Conservation (phyloP, 495 filamentous ascomycete species). For the Xylaria intraflava region DNA sequence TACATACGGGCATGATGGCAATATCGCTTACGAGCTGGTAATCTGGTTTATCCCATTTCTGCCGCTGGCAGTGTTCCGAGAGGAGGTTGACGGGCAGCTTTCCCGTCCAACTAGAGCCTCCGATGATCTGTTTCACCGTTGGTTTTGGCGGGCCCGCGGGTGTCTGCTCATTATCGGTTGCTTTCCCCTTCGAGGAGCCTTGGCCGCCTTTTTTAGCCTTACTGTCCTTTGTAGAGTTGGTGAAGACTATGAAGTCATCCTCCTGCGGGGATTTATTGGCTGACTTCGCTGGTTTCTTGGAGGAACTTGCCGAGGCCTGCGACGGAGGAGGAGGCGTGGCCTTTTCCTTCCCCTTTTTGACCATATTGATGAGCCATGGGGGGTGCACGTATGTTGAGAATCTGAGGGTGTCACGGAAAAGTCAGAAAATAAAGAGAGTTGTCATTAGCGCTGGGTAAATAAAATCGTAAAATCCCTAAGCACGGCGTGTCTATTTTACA, state of each 20-base stretch:
- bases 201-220: slow-evolving; percentile 39
- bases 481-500: background rate
- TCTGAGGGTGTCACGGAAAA: too few relatives aligned
- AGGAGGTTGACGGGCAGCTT: slow-evolving; percentile 92
- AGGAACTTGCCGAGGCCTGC: slow-evolving; percentile 22
- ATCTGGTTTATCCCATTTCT: slow-evolving; percentile 91
- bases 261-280: slow-evolving; percentile 33
- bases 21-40: slow-evolving; percentile 53
- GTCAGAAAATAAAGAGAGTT: background rate
- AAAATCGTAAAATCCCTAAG: background rate
- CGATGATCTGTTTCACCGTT: slow-evolving; percentile 80
- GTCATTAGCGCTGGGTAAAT: background rate
- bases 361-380: slow-evolving; percentile 33
- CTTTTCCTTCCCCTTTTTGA: slow-evolving; percentile 45
- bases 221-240: slow-evolving; percentile 53
- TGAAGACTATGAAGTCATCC: slow-evolving; percentile 62
- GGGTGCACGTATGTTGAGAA: slow-evolving; percentile 3
- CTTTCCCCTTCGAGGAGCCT: slow-evolving; percentile 33
- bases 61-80: slow-evolving; percentile 88
- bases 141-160: slow-evolving; percentile 58
- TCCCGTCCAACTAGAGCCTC: slow-evolving; percentile 93
- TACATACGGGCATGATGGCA: slow-evolving; percentile 8
- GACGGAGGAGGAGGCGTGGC: slow-evolving; percentile 27
- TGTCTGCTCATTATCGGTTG: slow-evolving; percentile 20
- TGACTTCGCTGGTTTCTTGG: slow-evolving; percentile 26